phyloP scores from a whole-genome alignment of 2,329 filamentous ascomycete genomes.

The Cercospora berteroae region DNA sequence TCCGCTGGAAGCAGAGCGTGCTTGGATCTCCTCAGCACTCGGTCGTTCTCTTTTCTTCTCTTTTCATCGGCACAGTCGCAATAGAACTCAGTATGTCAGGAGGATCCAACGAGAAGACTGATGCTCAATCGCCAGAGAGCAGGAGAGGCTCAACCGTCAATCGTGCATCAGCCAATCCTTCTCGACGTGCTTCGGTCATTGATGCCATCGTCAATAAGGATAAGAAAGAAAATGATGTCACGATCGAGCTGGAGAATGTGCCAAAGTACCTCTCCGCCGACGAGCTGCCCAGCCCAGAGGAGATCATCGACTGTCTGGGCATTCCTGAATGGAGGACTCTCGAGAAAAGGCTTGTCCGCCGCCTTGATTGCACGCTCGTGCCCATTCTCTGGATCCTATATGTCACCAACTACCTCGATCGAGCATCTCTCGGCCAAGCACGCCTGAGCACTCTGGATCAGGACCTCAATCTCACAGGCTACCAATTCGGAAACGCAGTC shows the following conservation, averaged over 20 bases:
- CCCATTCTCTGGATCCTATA: constrained; percentile 71
- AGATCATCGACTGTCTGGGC: background rate
- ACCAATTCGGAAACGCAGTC: constrained; percentile 57
- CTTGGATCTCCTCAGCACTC: background rate
- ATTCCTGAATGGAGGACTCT: background rate
- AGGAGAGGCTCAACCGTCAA: background rate
- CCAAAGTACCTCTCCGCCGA: background rate
- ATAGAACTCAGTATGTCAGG: background rate
- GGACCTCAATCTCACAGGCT: constrained; percentile 55
- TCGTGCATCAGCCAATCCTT: background rate
- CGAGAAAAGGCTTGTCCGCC: constrained; percentile 54
- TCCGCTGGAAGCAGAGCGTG: background rate
- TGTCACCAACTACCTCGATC: constrained; percentile 69
- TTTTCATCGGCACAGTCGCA: background rate
- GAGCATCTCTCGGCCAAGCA: constrained; percentile 54
- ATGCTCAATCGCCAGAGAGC: background rate
- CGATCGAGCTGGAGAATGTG: background rate
- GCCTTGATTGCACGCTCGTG: constrained; percentile 66
- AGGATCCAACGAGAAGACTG: background rate
- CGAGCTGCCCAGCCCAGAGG: background rate
- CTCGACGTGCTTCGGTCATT: background rate
- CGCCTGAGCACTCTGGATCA: constrained; percentile 54
- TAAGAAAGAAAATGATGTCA: background rate
- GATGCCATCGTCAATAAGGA: background rate
- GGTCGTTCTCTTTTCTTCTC: background rate